These are phyloP conservation scores for Pythium utonaiense DNA, from an alignment of 352 stramenopile genomes.

Conservation along the genomic window DNA sequence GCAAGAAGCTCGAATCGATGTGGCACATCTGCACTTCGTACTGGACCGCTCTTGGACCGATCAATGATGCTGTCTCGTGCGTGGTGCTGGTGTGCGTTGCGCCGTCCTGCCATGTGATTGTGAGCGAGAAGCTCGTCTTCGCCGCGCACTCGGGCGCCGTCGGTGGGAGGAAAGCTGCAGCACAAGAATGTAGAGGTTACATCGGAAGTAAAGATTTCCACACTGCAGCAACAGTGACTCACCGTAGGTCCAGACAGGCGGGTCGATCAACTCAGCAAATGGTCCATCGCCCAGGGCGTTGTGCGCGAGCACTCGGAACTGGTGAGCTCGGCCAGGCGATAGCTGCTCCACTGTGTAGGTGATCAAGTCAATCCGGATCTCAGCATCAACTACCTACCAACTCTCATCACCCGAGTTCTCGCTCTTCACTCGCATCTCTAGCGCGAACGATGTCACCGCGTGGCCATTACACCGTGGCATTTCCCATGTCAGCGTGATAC, in stretches of 20 bases:
- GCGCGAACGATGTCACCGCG: constrained; percentile 23
- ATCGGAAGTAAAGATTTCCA: not conserved
- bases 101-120: constrained; percentile 27
- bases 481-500: constrained; percentile 37
- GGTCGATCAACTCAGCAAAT: constrained; percentile 4
- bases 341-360: constrained; percentile 10
- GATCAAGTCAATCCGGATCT: constrained; percentile 15
- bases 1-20: constrained; percentile 15
- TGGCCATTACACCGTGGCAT: constrained; percentile 53
- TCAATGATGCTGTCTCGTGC: not conserved
- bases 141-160: constrained; percentile 15
- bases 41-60: not conserved
- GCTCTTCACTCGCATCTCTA: constrained; percentile 14
- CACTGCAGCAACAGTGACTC: not conserved
- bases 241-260: constrained; percentile 30
- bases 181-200: not conserved
- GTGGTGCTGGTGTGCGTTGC: not conserved
- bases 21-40: constrained; percentile 33
- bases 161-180: constrained; percentile 28
- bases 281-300: constrained; percentile 22
- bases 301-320: constrained; percentile 24
- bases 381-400: constrained; percentile 5
- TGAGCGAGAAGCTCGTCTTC: constrained; percentile 31
- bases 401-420: not conserved
- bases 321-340: constrained; percentile 10